Percentiles rank a stretch among this genome's conserved stretches.
Conservation (phyloP, 768 basidiomycete species). For the Termitomyces sp. region DNA sequence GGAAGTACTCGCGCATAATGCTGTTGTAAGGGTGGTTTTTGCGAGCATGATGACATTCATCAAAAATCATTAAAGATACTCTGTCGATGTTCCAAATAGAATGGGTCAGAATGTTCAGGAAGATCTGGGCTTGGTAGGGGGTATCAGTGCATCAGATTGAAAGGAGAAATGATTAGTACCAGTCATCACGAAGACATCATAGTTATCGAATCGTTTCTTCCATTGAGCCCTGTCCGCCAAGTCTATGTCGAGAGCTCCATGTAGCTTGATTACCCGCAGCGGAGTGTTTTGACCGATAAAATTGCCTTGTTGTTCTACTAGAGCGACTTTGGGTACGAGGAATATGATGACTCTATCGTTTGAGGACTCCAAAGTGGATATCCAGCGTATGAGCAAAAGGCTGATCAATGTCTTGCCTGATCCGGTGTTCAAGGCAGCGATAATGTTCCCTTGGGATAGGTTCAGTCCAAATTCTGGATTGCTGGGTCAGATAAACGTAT, state of each 20-base stretch:
- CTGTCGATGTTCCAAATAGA: slow-evolving; percentile 74
- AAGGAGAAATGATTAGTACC: slow-evolving; percentile 37
- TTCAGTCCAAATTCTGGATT: neutral
- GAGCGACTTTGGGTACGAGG: slow-evolving; percentile 79
- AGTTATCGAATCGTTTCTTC: slow-evolving; percentile 54
- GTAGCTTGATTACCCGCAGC: slow-evolving; percentile 62
- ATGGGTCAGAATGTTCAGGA: slow-evolving; percentile 76
- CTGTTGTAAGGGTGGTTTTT: slow-evolving; percentile 76
- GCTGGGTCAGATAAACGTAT: neutral
- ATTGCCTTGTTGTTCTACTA: slow-evolving; percentile 79
- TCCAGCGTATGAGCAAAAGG: slow-evolving; percentile 74
- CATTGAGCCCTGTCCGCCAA: slow-evolving; percentile 65
- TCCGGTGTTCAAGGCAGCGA: slow-evolving; percentile 75
- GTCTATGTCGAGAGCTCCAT: slow-evolving; percentile 70
- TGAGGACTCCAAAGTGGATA: slow-evolving; percentile 46
- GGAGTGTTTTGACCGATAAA: slow-evolving; percentile 65
- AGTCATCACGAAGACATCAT: slow-evolving; percentile 86
- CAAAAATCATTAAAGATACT: slow-evolving; percentile 71
- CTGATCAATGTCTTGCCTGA: slow-evolving; percentile 79
- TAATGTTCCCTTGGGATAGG: slow-evolving; percentile 48
- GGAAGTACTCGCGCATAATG: slow-evolving; percentile 68
- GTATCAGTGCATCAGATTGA: neutral
- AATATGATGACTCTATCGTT: slow-evolving; percentile 68
- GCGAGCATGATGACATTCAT: slow-evolving; percentile 78
- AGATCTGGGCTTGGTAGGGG: slow-evolving; percentile 73